Evolutionary conservation across 2,329 filamentous ascomycete species (phyloP), one percentile per base, ranked within the genome.

Genomic region (Cordyceps javanica): DNA sequence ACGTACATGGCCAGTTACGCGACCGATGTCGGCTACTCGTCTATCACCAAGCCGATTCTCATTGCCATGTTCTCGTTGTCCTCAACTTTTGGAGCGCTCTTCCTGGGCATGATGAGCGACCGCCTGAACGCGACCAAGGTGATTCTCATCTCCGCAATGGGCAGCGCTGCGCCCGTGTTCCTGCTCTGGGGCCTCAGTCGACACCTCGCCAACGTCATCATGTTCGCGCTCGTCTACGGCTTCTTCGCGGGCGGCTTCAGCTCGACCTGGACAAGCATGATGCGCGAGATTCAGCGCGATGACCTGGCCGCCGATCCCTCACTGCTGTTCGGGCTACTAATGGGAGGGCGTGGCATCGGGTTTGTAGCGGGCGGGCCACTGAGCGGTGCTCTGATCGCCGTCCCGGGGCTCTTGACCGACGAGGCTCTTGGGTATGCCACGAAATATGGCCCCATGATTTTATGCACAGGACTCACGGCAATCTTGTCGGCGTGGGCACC

Each of bases 241-340:
- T 78, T 87, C 65, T 88, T 86, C 50, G 83, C 84, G 0, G 81
- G 83, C 4, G 80, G 80, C 0, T 88, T 83, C 65, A 82, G 80
- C 32, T 78, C 80, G 1, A 82, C 82, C 0, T 88, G 84, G 83
- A 77, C 78, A 5, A 79, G 78, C 1, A 75, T 80, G 62, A 72
- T 78, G 67, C 70, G 65, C 44, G 73, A 78, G 45, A 67, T 79
- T 10, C 66, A 67, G 28, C 60, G 60, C 5, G 58, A 63, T 16
- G 62, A 68, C 16, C 41, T 59, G 5, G 46, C 60, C 0, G 62
- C 69, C 0, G 68, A 70, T 36, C 63, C 65, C 1, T 65, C 67
- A 1, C 45, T 70, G 48, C 61, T 70, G 2, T 70, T 70, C 36
- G 67, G 68, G 2, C 67, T 70, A 63, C 60, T 70, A 14, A 63